Percentiles rank a stretch among this genome's conserved stretches.
These are phyloP conservation scores for Hypoxylon rickii DNA, from an alignment of 495 filamentous ascomycete species.

Conservation along the genomic window DNA sequence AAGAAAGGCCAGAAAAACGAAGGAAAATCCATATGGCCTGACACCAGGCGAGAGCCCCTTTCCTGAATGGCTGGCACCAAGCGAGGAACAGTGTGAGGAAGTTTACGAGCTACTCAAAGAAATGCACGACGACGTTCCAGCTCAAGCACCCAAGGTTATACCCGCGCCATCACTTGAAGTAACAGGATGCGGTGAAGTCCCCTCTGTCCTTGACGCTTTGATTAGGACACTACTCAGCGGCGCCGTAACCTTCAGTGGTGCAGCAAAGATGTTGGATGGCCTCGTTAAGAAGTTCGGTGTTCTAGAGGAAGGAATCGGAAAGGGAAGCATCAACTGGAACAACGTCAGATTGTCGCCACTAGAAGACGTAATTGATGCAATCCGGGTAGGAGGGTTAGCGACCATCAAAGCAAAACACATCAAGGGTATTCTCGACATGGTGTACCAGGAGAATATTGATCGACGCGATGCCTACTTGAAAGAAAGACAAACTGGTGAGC, in stretches of 20 bases:
- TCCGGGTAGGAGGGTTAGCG: constrained; percentile 73
- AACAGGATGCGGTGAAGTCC: constrained; percentile 92
- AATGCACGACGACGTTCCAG: constrained; percentile 66
- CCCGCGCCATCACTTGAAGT: constrained; percentile 78
- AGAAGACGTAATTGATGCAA: constrained; percentile 70
- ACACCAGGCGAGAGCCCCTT: constrained; percentile 65
- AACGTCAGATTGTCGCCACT: constrained; percentile 68
- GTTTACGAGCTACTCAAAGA: constrained; percentile 71
- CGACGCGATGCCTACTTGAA: constrained; percentile 34
- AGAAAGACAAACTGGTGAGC: constrained; percentile 38
- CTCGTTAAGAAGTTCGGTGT: constrained; percentile 71
- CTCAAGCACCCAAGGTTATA: constrained; percentile 67
- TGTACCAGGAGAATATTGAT: constrained; percentile 67
- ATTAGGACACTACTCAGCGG: constrained; percentile 81
- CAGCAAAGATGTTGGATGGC: constrained; percentile 70
- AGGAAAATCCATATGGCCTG: constrained; percentile 51
- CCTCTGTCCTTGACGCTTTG: constrained; percentile 86
- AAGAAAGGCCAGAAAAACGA: constrained; percentile 39
- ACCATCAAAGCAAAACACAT: constrained; percentile 76
- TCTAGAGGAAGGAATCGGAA: constrained; percentile 43
- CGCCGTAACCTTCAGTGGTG: constrained; percentile 69
- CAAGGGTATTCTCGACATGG: constrained; percentile 79
- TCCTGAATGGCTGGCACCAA: constrained; percentile 70
- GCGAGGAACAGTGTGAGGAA: constrained; percentile 70
- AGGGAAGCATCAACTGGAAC: constrained; percentile 88